Evolutionary conservation across 116 monocot genomes (phyloP), one percentile per base, ranked within the genome.

Genomic region (Zostera marina): DNA sequence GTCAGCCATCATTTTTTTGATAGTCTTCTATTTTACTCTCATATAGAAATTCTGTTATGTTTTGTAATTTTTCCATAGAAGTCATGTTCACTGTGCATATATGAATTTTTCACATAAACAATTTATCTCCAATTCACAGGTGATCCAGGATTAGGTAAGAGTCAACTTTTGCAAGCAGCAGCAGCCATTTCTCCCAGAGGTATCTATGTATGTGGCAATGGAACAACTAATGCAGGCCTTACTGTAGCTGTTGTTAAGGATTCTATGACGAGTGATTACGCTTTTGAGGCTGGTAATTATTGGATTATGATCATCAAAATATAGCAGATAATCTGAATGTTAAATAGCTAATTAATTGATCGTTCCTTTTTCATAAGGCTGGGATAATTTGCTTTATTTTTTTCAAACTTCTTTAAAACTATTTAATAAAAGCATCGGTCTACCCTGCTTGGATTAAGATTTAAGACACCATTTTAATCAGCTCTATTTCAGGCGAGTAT

Each of bases 151-250:
- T 66, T 96, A 54, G 96, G 96, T 12, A 96, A 96, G 74, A 96
- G 96, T 52, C 96, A 96, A 76, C 89, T 96, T 65, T 75, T 96
- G 14, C 96, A 96, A 68, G 96, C 96, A 65, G 85, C 96, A 53
- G 79, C 89, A 63, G 71, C 77, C 57, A 76, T 96, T 68, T 88
- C 96, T 59, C 89, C 96, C 17, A 66, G 96, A 66, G 96, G 96
- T 38, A 96, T 96, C 42, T 96, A 96, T 74, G 96, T 96, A 11
- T 96, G 96, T 68, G 96, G 96, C n/a, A 96, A 96, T 76, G 85
- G 79, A 59, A 89, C 96, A 54, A 96, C 96, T 65, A 96, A 85
- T 76, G 96, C 96, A 71, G 96, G 96, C 15, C 77, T 96, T 61
- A 96, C 96, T 67, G 96, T 96, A 80, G 83, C 89, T 65, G 89